Conservation (phyloP, 192 early-diverging fungal species). For the Rhizophagus prolifer region DNA sequence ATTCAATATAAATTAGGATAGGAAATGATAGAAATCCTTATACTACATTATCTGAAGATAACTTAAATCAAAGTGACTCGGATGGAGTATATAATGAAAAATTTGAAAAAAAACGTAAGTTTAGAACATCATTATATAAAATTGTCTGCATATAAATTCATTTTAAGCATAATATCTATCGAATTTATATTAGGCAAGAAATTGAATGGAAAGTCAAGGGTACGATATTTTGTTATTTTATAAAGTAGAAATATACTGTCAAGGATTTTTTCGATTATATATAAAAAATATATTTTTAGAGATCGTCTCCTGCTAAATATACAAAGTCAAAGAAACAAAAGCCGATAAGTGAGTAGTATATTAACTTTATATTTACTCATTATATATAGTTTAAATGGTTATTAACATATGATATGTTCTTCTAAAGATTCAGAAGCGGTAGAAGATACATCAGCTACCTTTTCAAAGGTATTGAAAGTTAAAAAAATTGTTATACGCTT, state of each 20-base stretch:
- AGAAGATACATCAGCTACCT: background rate
- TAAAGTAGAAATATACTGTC: background rate
- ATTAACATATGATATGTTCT: background rate
- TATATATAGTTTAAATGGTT: background rate
- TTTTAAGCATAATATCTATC: background rate
- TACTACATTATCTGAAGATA: constrained; percentile 21
- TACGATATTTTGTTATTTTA: background rate
- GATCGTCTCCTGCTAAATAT: constrained; percentile 14
- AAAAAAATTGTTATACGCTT: background rate
- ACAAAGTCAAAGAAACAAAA: constrained; percentile 18
- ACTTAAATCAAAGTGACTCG: constrained; percentile 18
- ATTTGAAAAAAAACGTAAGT: constrained; percentile 17
- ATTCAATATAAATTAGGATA: background rate
- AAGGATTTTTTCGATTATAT: background rate
- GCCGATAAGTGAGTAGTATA: background rate
- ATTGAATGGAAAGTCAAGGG: constrained; percentile 19
- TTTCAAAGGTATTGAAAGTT: background rate
- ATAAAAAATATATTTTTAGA: background rate
- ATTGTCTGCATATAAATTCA: background rate
- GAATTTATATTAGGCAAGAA: constrained; percentile 11
- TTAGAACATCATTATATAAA: background rate
- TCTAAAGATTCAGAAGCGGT: background rate
- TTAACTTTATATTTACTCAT: background rate
- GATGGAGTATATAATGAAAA: constrained; percentile 22
- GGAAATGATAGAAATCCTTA: constrained; percentile 14